Evolutionary conservation across 306 rosid species (phyloP), one percentile per base, ranked within the genome.

Genomic region (Medicago arabica): DNA sequence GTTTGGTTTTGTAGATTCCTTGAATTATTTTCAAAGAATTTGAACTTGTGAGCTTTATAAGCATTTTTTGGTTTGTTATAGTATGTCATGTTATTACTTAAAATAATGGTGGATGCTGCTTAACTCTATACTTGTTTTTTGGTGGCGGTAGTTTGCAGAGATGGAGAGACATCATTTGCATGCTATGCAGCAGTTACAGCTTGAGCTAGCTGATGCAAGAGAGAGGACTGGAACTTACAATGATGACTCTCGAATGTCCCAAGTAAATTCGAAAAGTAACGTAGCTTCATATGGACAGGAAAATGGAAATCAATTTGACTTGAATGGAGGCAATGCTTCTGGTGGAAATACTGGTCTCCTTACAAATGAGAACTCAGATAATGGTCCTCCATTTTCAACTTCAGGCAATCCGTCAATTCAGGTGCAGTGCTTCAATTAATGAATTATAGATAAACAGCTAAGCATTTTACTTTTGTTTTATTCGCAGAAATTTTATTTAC

Each of bases 121-220:
- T 55, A 69, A 57, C 25, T 61, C 61, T 57, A 60, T 74, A 34
- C 63, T 66, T 68, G 80, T 83, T 17, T 21, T 85, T 85, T 79
- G 59, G 66, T 75, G 80, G 70, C 80, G 39, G 28, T 85, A 96
- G 99, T 89, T 81, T 82, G 90, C 96, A 47, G 99, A 96, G 83
- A 86, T 92, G 93, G 99, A 96, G 76, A 90, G 98, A 86, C 82
- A 80, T 82, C 99, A 96, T 80, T 55, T 90, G 86, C 95, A 90
- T 79, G 16, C 97, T 1, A 19, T 96, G 44, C 99, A 96, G 71
- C 97, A 96, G 70, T 96, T 96, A 66, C 99, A 96, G 76, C 84
- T 89, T 67, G 97, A 90, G 84, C 85, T 92, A 62, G 90, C 98
- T 75, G 99, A 90, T 75, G 92, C 90, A 55, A 87, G 96, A 83